Percentiles rank a stretch among this genome's conserved stretches.
phyloP scores from a whole-genome alignment of 768 basidiomycete genomes.

The Tulasnella sp. region DNA sequence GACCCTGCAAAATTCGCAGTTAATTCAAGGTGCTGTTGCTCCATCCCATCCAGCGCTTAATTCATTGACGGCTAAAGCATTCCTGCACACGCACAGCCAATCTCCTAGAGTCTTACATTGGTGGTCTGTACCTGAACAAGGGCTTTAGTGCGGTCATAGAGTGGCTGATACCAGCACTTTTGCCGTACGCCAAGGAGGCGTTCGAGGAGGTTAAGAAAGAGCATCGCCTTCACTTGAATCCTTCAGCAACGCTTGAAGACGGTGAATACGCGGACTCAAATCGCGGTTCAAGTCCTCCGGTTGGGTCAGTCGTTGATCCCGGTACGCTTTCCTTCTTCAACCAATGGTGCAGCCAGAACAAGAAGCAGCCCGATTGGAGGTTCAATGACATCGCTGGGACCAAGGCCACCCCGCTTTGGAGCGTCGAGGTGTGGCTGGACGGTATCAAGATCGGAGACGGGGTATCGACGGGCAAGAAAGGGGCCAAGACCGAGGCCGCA shows the following conservation, averaged over 20 bases:
- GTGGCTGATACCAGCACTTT: not conserved
- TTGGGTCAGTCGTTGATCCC: not conserved
- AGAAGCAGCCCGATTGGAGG: not conserved
- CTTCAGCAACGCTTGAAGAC: not conserved
- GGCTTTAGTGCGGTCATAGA: not conserved
- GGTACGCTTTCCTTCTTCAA: conserved; percentile 6
- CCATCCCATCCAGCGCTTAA: not conserved
- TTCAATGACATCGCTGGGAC: not conserved
- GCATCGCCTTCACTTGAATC: not conserved
- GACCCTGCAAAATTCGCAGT: not conserved
- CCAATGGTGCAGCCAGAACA: conserved; percentile 7
- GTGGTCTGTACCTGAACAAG: conserved; percentile 3
- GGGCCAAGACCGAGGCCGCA: conserved; percentile 7
- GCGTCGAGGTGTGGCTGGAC: not conserved
- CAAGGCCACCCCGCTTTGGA: conserved; percentile 12
- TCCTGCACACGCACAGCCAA: not conserved
- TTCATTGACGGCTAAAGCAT: not conserved
- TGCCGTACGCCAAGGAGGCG: conserved; percentile 6
- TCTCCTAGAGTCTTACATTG: conserved; percentile 10
- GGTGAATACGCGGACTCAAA: not conserved
- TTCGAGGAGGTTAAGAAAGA: conserved; percentile 5
- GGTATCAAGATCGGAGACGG: not conserved
- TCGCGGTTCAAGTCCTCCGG: not conserved
- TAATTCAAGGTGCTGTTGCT: not conserved
- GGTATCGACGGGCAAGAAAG: conserved; percentile 3